Evolutionary conservation across 2,329 filamentous ascomycete species (phyloP).

Genomic region (Blastomyces gilchristii): DNA sequence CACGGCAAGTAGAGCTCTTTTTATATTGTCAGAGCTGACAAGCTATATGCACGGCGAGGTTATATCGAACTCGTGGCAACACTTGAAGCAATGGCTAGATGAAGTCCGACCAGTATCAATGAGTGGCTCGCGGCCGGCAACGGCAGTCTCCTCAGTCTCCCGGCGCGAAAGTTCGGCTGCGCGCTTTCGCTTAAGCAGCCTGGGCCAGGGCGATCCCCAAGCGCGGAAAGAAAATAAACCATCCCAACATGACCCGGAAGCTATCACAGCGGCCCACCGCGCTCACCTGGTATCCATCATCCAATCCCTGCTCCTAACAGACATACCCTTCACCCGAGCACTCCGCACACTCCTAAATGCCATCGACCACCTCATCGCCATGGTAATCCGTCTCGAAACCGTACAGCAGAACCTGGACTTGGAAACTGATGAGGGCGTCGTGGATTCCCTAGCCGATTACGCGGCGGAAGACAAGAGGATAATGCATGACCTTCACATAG

Average conservation of each 20-base stretch:
- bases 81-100: conserved; percentile 66
- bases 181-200: conserved; percentile 10
- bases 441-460: conserved; percentile 63
- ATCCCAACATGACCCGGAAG: conserved; percentile 66
- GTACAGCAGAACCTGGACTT: conserved; percentile 72
- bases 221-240: conserved; percentile 17
- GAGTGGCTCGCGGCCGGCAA: conserved; percentile 30
- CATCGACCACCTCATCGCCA: conserved; percentile 71
- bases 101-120: conserved; percentile 26
- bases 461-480: conserved; percentile 62
- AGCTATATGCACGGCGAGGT: conserved; percentile 86
- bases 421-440: conserved; percentile 69
- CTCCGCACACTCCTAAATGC: conserved; percentile 37
- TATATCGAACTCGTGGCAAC: conserved; percentile 67
- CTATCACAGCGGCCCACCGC: conserved; percentile 67
- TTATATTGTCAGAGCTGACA: conserved; percentile 79
- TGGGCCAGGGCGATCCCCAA: conserved; percentile 13
- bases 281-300: conserved; percentile 60
- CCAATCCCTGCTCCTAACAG: conserved; percentile 36
- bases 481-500: conserved; percentile 51
- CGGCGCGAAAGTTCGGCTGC: not conserved
- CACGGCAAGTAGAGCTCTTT: conserved; percentile 74
- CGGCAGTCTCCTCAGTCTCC: conserved; percentile 22
- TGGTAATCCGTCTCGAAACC: conserved; percentile 62
- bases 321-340: conserved; percentile 30